Base-by-base conservation (phyloP, 164 flowering plant species). In the Vitis cinerea region DNA sequence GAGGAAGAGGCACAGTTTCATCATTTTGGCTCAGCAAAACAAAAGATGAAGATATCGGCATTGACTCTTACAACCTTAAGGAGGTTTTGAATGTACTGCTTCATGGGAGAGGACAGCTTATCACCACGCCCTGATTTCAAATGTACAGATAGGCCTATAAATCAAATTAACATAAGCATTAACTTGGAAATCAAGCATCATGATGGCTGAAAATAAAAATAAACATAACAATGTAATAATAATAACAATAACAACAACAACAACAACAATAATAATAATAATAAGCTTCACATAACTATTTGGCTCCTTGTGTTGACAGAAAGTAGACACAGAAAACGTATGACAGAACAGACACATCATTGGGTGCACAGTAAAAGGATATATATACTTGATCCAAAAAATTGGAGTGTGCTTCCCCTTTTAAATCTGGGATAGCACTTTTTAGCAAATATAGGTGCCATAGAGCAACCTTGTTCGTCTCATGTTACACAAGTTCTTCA, bases 101-200 rank as follows among this genome's bases (percentile, higher is more conserved):
- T 94, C 65, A 86, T 51, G 19, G 71, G 60, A 70, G 86, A 72
- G 31, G 94, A 77, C 31, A 94, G 88, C 31, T 78, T 81, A 64
- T 86, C 81, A 30, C 97, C 99, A 48, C 75, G 68, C 9, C 97
- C 94, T 15, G 92, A 87, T 72, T 87, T 83, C 83, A 92, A 85
- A 70, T 77, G 79, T 15, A 84, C 77, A 50, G 83, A 84, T 13
- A 90, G 63, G 19, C 94, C 97, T 93, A 72, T 54, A 19, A 65
- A 72, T 59, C 8, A 60, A 65, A 72, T 50, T 19, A 65, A 37
- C 7, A 11, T 30, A 47, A 11, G 44, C 8, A 49, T 12, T 2
- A 63, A 63, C 56, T 17, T 5, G 48, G 55, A 55, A 11, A 23
- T 15, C 14, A 61, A 15, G 9, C n/a, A 60, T 23, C 4, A 19